Base-by-base conservation (phyloP, 2,329 filamentous ascomycete species). In the Hypomyces rosellus region DNA sequence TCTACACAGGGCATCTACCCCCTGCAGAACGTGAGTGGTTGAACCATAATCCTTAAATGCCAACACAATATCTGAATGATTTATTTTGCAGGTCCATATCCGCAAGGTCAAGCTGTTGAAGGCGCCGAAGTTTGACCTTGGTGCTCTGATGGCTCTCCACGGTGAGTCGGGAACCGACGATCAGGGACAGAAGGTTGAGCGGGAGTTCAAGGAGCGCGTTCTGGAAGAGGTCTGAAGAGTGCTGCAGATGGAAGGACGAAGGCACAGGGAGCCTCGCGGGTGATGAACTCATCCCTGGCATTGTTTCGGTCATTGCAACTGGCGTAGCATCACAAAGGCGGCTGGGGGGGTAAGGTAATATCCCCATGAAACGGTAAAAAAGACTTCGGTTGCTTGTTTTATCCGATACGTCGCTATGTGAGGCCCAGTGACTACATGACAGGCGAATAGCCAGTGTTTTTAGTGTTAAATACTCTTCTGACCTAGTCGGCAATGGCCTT, bases 41-140 rank as follows among this genome's bases (percentile, higher is more conserved):
- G 20, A 5, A 11, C 15, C 15, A 36, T 45, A 9, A 16, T 9
- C 14, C n/a, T 11, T 25, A 40, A 42, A 6, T 12, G 12, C 8
- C 22, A 13, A 11, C 4, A n/a, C 34, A 40, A 8, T 30, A 11
- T 16, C 52, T 52, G 43, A 46, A 14, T 51, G 57, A 59, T 51
- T 49, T 56, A n/a, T 18, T 46, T 37, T 57, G 9, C 65, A 97
- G 91, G 91, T 97, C 69, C 93, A 99, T 82, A 96, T 99, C 77
- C 91, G 93, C 77, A 99, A 99, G 85, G 92, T 99, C 70, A 99
- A 99, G 86, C 88, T 99, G 65, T 82, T 99, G 65, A 99, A 99
- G 86, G 76, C 86, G 62, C 93, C 93, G 71, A 99, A 99, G 84
- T 97, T 99, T 81, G 93, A 99, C 72, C 87, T 99, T 61, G 93